These are phyloP conservation scores for Cutaneotrichosporon cutaneum DNA, from an alignment of 1,284 basidiomycete species.

Conservation along the genomic window DNA sequence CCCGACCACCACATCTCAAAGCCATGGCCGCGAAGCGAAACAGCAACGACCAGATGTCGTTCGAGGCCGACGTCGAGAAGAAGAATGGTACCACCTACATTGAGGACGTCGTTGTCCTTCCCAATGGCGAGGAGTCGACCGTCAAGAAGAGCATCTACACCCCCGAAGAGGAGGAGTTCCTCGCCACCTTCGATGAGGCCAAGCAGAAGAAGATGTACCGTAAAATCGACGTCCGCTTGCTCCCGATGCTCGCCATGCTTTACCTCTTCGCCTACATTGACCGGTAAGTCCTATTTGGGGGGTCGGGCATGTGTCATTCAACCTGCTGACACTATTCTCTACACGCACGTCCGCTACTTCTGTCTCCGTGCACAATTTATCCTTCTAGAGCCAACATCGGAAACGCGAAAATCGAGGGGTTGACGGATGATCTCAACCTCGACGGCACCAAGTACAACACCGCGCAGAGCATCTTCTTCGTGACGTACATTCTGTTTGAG, in stretches of 20 bases:
- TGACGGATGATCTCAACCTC: slow-evolving; percentile 19
- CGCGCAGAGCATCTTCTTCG: slow-evolving; percentile 33
- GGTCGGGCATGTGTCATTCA: neutral
- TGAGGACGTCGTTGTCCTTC: neutral
- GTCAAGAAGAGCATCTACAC: neutral
- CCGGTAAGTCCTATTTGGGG: slow-evolving; percentile 56
- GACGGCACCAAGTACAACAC: slow-evolving; percentile 33
- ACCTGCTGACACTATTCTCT: neutral
- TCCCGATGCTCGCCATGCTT: slow-evolving; percentile 55
- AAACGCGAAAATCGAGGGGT: slow-evolving; percentile 30
- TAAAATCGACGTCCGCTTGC: slow-evolving; percentile 28
- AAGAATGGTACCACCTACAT: neutral
- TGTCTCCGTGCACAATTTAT: neutral
- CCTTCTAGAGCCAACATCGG: slow-evolving; percentile 19
- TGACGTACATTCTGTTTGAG: slow-evolving; percentile 45
- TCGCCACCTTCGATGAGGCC: slow-evolving; percentile 10
- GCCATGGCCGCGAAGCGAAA: neutral
- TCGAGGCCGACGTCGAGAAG: slow-evolving; percentile 11
- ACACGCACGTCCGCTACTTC: neutral
- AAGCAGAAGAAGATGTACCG: slow-evolving; percentile 12
- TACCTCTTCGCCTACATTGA: slow-evolving; percentile 63
- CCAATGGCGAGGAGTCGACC: neutral
- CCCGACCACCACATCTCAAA: neutral
- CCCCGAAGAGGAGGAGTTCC: slow-evolving; percentile 10
- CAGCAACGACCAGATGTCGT: neutral